These are phyloP conservation scores for Meripilus lineatus DNA, from an alignment of 1,284 basidiomycete genomes.

Conservation along the genomic window DNA sequence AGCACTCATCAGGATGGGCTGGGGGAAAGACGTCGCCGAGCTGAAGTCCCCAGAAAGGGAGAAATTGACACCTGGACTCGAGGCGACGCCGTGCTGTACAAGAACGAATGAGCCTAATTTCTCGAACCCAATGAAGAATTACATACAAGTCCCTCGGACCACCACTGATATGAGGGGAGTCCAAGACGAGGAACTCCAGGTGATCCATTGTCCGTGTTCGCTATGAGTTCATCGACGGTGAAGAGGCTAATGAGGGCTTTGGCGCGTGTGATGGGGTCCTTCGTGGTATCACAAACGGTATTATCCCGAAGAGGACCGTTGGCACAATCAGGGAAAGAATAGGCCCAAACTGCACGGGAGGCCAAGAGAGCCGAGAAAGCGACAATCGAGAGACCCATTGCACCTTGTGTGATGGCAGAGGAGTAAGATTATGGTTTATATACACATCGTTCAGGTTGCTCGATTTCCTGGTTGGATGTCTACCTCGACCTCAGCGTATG, in stretches of 20 bases:
- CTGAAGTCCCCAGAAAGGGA: constrained; percentile 44
- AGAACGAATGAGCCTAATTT: not conserved
- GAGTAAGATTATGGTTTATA: too few relatives aligned
- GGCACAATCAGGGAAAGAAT: constrained; percentile 42
- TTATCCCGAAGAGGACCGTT: constrained; percentile 40
- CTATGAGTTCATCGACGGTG: constrained; percentile 44
- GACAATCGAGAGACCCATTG: too few relatives aligned
- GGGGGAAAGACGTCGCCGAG: constrained; percentile 52
- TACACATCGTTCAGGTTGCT: too few relatives aligned
- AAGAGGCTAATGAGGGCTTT: constrained; percentile 41
- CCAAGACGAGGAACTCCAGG: constrained; percentile 49
- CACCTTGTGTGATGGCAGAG: too few relatives aligned
- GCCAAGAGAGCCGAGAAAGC: too few relatives aligned
- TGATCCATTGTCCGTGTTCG: constrained; percentile 42
- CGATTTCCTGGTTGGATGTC: too few relatives aligned
- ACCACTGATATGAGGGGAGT: constrained; percentile 49
- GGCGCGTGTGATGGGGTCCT: constrained; percentile 42
- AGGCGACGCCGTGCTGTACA: constrained; percentile 46
- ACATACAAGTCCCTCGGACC: constrained; percentile 44
- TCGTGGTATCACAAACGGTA: constrained; percentile 42
- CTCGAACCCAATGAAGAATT: not conserved
- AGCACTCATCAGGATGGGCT: constrained; percentile 32
- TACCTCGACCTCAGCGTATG: too few relatives aligned
- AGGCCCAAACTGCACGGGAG: too few relatives aligned
- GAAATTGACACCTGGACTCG: constrained; percentile 47